Conservation (phyloP, 805 yeast genomes). For the Lipomyces mesembrius region DNA sequence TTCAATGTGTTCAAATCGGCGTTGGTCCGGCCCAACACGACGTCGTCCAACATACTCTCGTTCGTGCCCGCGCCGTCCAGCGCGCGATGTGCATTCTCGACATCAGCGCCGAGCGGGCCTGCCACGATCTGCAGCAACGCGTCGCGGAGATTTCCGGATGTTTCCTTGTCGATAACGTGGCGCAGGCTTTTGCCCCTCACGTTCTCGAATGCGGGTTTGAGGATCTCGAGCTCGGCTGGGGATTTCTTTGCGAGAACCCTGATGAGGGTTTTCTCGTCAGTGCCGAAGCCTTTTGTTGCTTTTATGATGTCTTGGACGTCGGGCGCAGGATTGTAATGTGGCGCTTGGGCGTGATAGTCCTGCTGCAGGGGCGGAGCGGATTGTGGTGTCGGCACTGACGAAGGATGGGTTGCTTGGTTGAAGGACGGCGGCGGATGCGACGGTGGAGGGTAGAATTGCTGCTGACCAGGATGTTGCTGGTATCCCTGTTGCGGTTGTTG, state of each 20-base stretch:
- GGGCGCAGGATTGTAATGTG: constrained; percentile 33
- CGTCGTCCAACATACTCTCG: constrained; percentile 37
- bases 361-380: constrained; percentile 2
- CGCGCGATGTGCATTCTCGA: constrained; percentile 33
- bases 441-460: constrained; percentile 2
- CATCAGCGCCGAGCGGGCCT: constrained; percentile 39
- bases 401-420: background rate
- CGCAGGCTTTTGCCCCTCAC: constrained; percentile 31
- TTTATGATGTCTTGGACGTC: constrained; percentile 33
- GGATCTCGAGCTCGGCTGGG: constrained; percentile 34
- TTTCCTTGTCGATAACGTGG: constrained; percentile 35
- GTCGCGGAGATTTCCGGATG: constrained; percentile 33
- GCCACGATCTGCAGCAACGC: constrained; percentile 31
- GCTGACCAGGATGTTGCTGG: constrained; percentile 11
- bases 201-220: constrained; percentile 29
- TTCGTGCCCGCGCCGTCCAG: constrained; percentile 37
- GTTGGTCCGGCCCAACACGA: constrained; percentile 35
- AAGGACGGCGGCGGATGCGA: background rate
- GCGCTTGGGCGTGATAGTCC: constrained; percentile 7
- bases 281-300: constrained; percentile 40
- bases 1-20: constrained; percentile 37
- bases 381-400: background rate
- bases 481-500: constrained; percentile 15
- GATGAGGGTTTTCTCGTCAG: constrained; percentile 37
- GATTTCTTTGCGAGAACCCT: constrained; percentile 29